A percentile compares a stretch with the other conserved stretches of the same genome.
Conservation (phyloP, 2,329 filamentous ascomycete species). For the Alternaria postmessia region DNA sequence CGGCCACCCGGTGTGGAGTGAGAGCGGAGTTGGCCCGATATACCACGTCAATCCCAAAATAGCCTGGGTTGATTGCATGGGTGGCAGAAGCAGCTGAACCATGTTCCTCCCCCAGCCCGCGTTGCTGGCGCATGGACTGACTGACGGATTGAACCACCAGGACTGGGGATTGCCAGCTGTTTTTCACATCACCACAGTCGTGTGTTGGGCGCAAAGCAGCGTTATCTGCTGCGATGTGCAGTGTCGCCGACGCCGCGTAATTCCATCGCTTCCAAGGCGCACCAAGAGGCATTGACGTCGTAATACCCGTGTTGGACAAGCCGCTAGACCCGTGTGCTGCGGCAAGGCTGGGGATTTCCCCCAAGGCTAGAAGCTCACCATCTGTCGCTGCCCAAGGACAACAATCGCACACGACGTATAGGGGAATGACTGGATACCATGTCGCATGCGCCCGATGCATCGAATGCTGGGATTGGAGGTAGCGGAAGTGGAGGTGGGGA, state of each 20-base stretch:
- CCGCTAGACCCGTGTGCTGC: constrained; percentile 22
- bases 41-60: constrained; percentile 19
- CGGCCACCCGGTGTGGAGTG: too few relatives aligned
- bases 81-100: too few relatives aligned
- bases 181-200: not conserved
- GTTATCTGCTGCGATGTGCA: not conserved
- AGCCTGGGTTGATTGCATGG: not conserved
- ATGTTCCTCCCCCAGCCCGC: too few relatives aligned
- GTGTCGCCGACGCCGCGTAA: constrained; percentile 25
- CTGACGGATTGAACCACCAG: too few relatives aligned
- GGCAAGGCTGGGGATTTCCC: not conserved
- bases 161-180: not conserved
- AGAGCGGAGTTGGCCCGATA: not conserved
- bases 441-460: constrained; percentile 29
- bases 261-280: constrained; percentile 9
- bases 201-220: not conserved
- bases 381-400: not conserved
- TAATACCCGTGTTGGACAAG: constrained; percentile 18
- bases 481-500: not conserved
- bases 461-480: constrained; percentile 8
- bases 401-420: constrained; percentile 5
- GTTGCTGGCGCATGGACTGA: too few relatives aligned
- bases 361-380: not conserved
- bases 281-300: constrained; percentile 4
- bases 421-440: constrained; percentile 38